A percentile compares a stretch with the other conserved stretches of the same genome.
Evolutionary conservation across 352 stramenopile genomes (phyloP).

Genomic region (Pythium angustatum): DNA sequence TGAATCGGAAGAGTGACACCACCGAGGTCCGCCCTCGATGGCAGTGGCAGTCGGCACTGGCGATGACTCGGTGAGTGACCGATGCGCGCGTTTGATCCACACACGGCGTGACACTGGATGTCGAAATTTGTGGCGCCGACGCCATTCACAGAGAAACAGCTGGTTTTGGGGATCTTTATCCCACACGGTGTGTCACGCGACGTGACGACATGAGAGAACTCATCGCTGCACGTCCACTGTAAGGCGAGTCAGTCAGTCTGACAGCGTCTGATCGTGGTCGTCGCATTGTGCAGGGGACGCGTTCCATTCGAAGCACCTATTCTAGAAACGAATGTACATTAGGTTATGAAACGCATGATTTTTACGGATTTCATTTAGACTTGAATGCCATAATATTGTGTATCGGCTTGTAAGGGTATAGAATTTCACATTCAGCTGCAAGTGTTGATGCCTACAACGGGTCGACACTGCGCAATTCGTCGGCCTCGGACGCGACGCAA

Average conservation of each 20-base stretch:
- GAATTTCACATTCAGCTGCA: too few species aligned
- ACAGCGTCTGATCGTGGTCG: too few species aligned
- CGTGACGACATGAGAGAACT: constrained; percentile 1
- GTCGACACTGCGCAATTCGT: too few species aligned
- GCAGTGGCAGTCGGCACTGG: not conserved
- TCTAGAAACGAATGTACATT: too few species aligned
- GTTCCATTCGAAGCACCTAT: too few species aligned
- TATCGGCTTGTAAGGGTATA: not conserved
- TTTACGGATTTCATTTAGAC: too few species aligned
- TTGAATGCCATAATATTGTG: too few species aligned
- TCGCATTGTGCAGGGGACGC: constrained; percentile 1
- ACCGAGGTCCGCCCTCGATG: not conserved
- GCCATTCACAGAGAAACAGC: not conserved
- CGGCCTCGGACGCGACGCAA: too few species aligned
- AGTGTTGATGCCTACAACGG: too few species aligned
- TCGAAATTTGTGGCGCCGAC: constrained; percentile 16
- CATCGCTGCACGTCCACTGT: too few species aligned
- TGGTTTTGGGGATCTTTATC: constrained; percentile 14
- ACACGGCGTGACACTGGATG: constrained; percentile 15
- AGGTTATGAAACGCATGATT: too few species aligned
- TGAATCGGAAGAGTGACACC: not conserved
- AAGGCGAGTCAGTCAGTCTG: too few species aligned
- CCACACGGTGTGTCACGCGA: constrained; percentile 8
- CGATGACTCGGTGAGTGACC: not conserved
- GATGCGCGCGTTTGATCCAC: not conserved